phyloP scores from a whole-genome alignment of 176 grass and related monocot species.

The Oryza punctata region DNA sequence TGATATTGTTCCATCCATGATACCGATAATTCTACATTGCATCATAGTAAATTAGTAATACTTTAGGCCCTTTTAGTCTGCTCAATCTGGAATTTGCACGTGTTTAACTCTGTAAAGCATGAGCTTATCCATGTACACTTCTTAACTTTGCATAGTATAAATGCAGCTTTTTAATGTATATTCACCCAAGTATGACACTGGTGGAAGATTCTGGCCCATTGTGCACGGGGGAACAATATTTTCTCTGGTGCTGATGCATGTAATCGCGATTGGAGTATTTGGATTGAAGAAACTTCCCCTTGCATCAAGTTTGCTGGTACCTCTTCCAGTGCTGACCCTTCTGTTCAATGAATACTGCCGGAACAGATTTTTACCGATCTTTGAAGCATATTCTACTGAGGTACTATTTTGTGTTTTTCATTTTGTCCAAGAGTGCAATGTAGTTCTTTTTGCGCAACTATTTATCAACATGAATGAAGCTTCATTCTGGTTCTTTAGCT shows the following conservation, averaged over 20 bases:
- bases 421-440: not conserved
- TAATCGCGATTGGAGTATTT: slow-evolving; percentile 83
- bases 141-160: slow-evolving; percentile 34
- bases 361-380: slow-evolving; percentile 83
- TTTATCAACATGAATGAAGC: not conserved
- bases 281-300: slow-evolving; percentile 86
- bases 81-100: not conserved
- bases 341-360: slow-evolving; percentile 87
- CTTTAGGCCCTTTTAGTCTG: not conserved
- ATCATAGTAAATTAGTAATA: not conserved
- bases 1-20: not conserved
- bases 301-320: slow-evolving; percentile 72
- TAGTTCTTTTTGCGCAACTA: not conserved
- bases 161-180: slow-evolving; percentile 90
- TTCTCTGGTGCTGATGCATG: slow-evolving; percentile 81
- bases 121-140: slow-evolving; percentile 4
- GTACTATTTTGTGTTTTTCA: slow-evolving; percentile 34
- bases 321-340: slow-evolving; percentile 76
- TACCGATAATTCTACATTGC: not conserved
- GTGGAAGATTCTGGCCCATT: slow-evolving; percentile 89
- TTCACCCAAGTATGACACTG: slow-evolving; percentile 85
- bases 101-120: slow-evolving; percentile 6
- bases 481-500: not conserved
- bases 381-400: slow-evolving; percentile 79
- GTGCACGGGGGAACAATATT: slow-evolving; percentile 87